Evolutionary conservation across 441 rosid species (phyloP), one percentile per base, ranked within the genome.

Genomic region (Daphne laureola): DNA sequence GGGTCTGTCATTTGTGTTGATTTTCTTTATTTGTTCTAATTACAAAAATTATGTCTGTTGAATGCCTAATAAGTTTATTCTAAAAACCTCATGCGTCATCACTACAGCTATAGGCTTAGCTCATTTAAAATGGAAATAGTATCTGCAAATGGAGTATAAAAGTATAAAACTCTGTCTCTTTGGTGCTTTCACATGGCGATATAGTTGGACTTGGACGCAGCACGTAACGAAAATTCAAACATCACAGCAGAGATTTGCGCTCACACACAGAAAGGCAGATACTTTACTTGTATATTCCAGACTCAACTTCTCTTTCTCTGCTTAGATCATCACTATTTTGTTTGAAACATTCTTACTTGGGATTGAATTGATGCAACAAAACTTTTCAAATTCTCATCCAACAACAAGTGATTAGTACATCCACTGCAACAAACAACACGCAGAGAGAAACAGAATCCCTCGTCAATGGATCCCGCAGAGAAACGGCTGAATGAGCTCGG

Each of bases 401-500:
- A 44, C 14, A n/a, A 44, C 25, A 2, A 21, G 25, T 0, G 13
- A 17, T 14, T 25, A 4, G 16, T 23, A 15, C 15, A 47, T 16
- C 7, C 40, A 17, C 13, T 8, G 47, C 7, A 42, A 31, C 14
- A 47, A 8, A 31, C 14, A 47, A 8, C 3, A 21, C 25, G 3
- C 25, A 21, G 25, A 2, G 25, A 21, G n/a, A n/a, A n/a, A 46
- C 14, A 18, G 43, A 23, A 51, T 14, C 56, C 43, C 12, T 54
- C 13, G 50, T 54, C 13, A 47, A 73, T 77, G 76, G 84, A 77
- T 71, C 67, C 83, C 0, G 89, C 81, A 14, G 85, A 82, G 66
- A 79, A 75, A 59, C 72, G 86, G 14, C 81, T 82, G 31, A 82
- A 79, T 51, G 89, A 82, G 64, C 80, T 79, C 14, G 89, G 89